Conservation (phyloP, 192 early-diverging fungal species). For the Coemansia javaensis region DNA sequence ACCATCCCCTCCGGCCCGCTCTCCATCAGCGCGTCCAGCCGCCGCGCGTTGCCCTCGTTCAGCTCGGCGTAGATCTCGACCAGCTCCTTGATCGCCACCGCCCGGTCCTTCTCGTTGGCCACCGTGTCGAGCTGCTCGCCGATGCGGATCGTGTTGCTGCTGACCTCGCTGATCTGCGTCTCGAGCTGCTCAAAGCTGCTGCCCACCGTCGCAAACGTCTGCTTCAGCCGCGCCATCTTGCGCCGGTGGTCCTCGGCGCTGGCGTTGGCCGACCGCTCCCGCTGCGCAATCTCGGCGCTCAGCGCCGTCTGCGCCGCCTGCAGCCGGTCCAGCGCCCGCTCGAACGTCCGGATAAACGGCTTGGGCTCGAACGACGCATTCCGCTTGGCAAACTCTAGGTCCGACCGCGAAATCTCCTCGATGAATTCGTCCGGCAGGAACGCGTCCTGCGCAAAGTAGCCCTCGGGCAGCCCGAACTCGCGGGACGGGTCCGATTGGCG, state of each 20-base stretch:
- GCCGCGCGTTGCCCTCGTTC: conserved; percentile 65
- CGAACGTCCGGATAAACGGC: conserved; percentile 88
- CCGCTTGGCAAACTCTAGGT: conserved; percentile 48
- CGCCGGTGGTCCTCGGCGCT: conserved; percentile 71
- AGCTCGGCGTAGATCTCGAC: conserved; percentile 93
- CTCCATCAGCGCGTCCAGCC: conserved; percentile 71
- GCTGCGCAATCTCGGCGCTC: conserved; percentile 75
- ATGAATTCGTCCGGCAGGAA: conserved; percentile 56
- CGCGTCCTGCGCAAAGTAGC: conserved; percentile 49
- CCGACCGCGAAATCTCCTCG: conserved; percentile 53
- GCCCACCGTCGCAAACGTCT: conserved; percentile 83
- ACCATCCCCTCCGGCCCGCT: conserved; percentile 78
- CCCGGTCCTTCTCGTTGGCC: conserved; percentile 84
- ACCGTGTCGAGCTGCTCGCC: conserved; percentile 97
- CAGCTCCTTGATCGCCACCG: conserved; percentile 83
- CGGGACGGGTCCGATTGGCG: conserved; percentile 37
- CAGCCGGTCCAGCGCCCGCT: conserved; percentile 81
- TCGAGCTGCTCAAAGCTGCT: conserved; percentile 84
- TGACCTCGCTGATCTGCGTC: conserved; percentile 81
- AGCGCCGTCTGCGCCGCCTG: conserved; percentile 67
- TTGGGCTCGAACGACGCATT: conserved; percentile 76
- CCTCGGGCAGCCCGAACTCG: conserved; percentile 42
- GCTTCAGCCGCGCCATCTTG: conserved; percentile 72
- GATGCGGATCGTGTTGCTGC: conserved; percentile 94
- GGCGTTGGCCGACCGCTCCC: conserved; percentile 72